phyloP scores from a whole-genome alignment of 805 yeast species.

The Saccharomycopsis sp. region DNA sequence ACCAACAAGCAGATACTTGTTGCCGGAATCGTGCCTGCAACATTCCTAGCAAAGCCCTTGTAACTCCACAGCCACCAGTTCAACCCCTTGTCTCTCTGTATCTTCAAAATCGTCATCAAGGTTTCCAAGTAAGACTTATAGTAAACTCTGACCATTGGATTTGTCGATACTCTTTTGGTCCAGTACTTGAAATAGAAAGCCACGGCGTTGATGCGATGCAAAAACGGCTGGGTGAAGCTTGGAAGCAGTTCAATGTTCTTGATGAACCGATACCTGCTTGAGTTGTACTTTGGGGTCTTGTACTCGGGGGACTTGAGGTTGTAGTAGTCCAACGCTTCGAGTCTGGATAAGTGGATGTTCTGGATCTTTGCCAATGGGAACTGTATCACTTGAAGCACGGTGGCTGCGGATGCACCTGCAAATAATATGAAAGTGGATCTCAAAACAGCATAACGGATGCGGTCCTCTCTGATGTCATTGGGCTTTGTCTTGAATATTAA shows the following conservation, averaged over 20 bases:
- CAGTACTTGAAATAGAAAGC: slow-evolving; percentile 20
- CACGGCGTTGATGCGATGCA: slow-evolving; percentile 6
- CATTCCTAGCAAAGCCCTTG: slow-evolving; percentile 66
- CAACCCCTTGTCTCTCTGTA: slow-evolving; percentile 44
- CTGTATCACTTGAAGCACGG: slow-evolving; percentile 65
- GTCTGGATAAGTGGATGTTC: slow-evolving; percentile 63
- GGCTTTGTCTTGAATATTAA: slow-evolving; percentile 24
- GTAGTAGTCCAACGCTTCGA: slow-evolving; percentile 62
- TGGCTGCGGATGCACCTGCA: slow-evolving; percentile 86
- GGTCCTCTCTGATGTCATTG: slow-evolving; percentile 22
- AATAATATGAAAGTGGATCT: slow-evolving; percentile 61
- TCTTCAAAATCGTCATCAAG: slow-evolving; percentile 45
- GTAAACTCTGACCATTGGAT: slow-evolving; percentile 33
- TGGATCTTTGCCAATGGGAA: slow-evolving; percentile 79
- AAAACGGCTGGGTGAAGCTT: slow-evolving; percentile 4
- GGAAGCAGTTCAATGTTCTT: slow-evolving; percentile 14
- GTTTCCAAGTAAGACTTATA: slow-evolving; percentile 74
- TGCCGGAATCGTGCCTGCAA: slow-evolving; percentile 74
- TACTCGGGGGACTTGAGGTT: slow-evolving; percentile 19
- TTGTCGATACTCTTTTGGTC: slow-evolving; percentile 25
- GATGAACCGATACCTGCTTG: slow-evolving; percentile 8
- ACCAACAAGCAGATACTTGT: slow-evolving; percentile 80
- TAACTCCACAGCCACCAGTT: slow-evolving; percentile 63
- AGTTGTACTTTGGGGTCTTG: slow-evolving; percentile 17
- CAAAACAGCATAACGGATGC: slow-evolving; percentile 35